Evolutionary conservation across 192 early-diverging fungal species (phyloP).

Genomic region (Backusella parvicylindrica): DNA sequence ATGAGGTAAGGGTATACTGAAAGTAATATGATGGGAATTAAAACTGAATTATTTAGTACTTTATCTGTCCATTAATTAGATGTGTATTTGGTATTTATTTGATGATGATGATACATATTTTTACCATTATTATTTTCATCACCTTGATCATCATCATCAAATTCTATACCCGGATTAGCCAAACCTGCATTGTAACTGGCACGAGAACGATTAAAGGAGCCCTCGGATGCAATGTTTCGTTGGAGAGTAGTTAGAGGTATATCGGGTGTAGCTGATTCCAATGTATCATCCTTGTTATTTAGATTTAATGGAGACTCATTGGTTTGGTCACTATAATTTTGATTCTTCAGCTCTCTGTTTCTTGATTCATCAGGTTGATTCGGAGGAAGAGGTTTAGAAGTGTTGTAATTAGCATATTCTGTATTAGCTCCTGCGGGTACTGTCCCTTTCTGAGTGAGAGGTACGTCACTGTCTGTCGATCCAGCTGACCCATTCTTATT

Average conservation of each 20-base stretch:
- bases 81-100: neutral
- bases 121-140: neutral
- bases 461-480: conserved; percentile 26
- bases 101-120: neutral
- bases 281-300: neutral
- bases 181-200: neutral
- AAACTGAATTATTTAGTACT: neutral
- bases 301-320: neutral
- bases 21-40: neutral
- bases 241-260: neutral
- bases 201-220: neutral
- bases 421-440: conserved; percentile 4
- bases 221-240: neutral
- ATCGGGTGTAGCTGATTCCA: neutral
- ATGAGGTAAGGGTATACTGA: neutral
- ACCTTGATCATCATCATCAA: neutral
- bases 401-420: neutral
- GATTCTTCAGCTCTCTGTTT: neutral
- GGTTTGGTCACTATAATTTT: neutral
- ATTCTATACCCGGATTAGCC: neutral
- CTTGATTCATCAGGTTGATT: neutral
- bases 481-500: conserved; percentile 28
- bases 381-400: neutral
- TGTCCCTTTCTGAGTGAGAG: conserved; percentile 15
- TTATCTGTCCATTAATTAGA: neutral